Base-by-base conservation (phyloP, 1,284 basidiomycete genomes). In the Apiotrichum domesticum region DNA sequence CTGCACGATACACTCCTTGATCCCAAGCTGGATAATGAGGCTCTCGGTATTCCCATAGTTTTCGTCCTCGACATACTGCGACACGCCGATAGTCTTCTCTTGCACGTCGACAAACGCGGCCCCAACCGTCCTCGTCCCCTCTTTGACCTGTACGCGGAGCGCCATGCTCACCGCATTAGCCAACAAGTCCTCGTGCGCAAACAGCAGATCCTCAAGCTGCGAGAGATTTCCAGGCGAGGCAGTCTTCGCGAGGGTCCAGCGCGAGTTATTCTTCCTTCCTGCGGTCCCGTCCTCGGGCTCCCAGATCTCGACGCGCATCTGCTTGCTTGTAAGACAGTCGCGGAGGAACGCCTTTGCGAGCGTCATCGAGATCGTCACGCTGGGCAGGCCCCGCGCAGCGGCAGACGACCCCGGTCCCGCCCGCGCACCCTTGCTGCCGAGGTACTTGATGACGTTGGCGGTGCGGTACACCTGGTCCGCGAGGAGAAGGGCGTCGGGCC, bases 21-120 rank as follows among this genome's bases (percentile, higher is more conserved):
- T 91, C 2, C 91, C 94, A 1, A 98, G 83, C 74, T 98, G 96
- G 60, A 98, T 98, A 48, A 98, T 80, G 13, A 98, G 82, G 3
- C 91, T 94, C 81, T 98, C 95, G 3, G 88, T 87, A 70, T 98
- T 98, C 1, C 90, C 93, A 76, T 94, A 98, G 10, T 94, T 80
- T 62, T 98, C 96, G 67, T 95, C 96, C 70, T 99, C 96, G 1
- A 87, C 84, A 67, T 90, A 98, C 63, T 98, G 91, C 14, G 90
- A 82, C 78, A 97, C 63, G 76, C 82, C 77, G 34, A 84, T 71
- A 45, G 76, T 72, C 52, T 80, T 78, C 56, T 79, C 75, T 48
- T 79, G 79, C 15, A 80, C 80, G 67, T 84, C 82, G 13, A 80
- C 79, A 60, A 80, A 83, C 2, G 81, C 81, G 2, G 79, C 77